These are phyloP conservation scores for Neoascochyta sp. DNA, from an alignment of 2,329 filamentous ascomycete species.

Conservation along the genomic window DNA sequence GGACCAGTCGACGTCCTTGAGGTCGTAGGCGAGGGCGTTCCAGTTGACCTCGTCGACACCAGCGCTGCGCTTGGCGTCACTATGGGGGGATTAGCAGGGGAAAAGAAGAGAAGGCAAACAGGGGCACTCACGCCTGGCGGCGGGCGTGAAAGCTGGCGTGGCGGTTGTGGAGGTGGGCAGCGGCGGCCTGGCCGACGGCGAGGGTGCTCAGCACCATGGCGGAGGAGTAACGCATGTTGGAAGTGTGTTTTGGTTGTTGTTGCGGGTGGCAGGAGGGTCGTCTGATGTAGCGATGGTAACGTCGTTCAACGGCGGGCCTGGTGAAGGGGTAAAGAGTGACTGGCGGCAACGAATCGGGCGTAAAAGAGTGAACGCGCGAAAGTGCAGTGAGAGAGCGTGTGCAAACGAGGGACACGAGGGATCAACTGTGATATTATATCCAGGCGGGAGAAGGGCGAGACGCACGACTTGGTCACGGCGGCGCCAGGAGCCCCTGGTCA, in stretches of 20 bases:
- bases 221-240: slow-evolving; percentile 36
- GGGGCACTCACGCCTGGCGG: slow-evolving; percentile 29
- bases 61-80: slow-evolving; percentile 30
- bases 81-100: slow-evolving; percentile 13
- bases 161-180: slow-evolving; percentile 28
- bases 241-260: slow-evolving; percentile 5
- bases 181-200: slow-evolving; percentile 35
- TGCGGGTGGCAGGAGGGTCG: too few species aligned
- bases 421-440: too few species aligned
- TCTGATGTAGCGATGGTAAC: slow-evolving; percentile 17
- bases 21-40: slow-evolving; percentile 23
- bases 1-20: slow-evolving; percentile 27
- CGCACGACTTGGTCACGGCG: slow-evolving; percentile 18
- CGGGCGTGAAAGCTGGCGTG: slow-evolving; percentile 39
- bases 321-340: slow-evolving; percentile 33
- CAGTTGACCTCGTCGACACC: slow-evolving; percentile 28
- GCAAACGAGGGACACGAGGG: slow-evolving; percentile 20
- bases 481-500: slow-evolving; percentile 14
- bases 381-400: slow-evolving; percentile 24
- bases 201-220: slow-evolving; percentile 38
- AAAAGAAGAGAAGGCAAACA: too few species aligned
- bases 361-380: slow-evolving; percentile 41
- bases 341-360: slow-evolving; percentile 28
- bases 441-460: slow-evolving; percentile 23
- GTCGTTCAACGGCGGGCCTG: slow-evolving; percentile 25